A percentile compares a stretch with the other conserved stretches of the same genome.
phyloP scores from a whole-genome alignment of 2,329 filamentous ascomycete genomes.

The Phyllosticta paracitricarpa region DNA sequence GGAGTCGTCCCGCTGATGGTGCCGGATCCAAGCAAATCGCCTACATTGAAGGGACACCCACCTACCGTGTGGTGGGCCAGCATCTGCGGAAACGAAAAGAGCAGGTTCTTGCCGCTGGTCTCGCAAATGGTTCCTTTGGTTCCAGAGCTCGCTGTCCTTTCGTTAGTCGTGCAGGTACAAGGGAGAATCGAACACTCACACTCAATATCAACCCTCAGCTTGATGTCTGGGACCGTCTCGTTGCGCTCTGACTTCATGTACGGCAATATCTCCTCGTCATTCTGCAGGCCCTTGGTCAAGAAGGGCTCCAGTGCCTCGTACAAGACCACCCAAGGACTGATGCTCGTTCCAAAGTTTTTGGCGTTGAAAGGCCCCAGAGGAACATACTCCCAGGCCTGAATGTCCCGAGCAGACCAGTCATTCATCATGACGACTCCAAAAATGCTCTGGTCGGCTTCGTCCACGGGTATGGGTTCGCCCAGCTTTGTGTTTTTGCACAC shows the following conservation, averaged over 20 bases:
- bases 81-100: conserved; percentile 82
- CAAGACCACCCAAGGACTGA: conserved; percentile 71
- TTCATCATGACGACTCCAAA: conserved; percentile 79
- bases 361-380: conserved; percentile 73
- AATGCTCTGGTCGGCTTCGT: conserved; percentile 57
- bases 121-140: conserved; percentile 48
- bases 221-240: conserved; percentile 58
- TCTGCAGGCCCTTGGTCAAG: conserved; percentile 44
- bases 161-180: neutral
- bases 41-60: conserved; percentile 63
- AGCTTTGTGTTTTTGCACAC: conserved; percentile 55
- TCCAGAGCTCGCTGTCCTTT: conserved; percentile 32
- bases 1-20: conserved; percentile 59
- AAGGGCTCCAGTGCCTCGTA: conserved; percentile 67
- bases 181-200: conserved; percentile 19
- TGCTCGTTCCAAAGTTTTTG: conserved; percentile 73
- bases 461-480: conserved; percentile 53
- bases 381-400: conserved; percentile 77
- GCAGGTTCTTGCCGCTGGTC: conserved; percentile 54
- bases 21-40: conserved; percentile 67
- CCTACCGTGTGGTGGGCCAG: conserved; percentile 68
- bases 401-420: conserved; percentile 76
- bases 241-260: conserved; percentile 54
- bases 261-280: conserved; percentile 45
- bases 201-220: conserved; percentile 55